These are phyloP conservation scores for Penicillium lividum DNA, from an alignment of 495 filamentous ascomycete species.

Conservation along the genomic window DNA sequence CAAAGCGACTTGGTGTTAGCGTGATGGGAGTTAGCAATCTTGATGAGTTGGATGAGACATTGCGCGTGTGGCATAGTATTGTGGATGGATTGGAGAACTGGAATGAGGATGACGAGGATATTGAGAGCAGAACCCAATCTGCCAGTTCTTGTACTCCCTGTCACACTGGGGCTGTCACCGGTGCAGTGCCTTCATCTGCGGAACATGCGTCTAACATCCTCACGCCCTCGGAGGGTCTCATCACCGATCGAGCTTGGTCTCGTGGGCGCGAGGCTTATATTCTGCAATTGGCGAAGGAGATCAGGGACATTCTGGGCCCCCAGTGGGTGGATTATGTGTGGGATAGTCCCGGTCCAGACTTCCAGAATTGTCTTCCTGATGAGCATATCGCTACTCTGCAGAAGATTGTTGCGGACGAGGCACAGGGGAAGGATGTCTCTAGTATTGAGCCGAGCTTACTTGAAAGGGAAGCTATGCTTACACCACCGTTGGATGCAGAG, in stretches of 20 bases:
- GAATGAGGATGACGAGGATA: constrained; percentile 28
- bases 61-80: constrained; percentile 76
- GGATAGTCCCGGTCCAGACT: constrained; percentile 64
- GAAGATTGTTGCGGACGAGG: constrained; percentile 8
- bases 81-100: constrained; percentile 62
- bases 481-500: constrained; percentile 36
- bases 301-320: constrained; percentile 62
- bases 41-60: constrained; percentile 77
- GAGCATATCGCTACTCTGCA: constrained; percentile 32
- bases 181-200: constrained; percentile 20
- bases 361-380: constrained; percentile 54
- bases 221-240: constrained; percentile 40
- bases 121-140: constrained; percentile 15
- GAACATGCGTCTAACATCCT: constrained; percentile 23
- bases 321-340: constrained; percentile 73
- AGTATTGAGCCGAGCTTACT: not conserved
- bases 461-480: constrained; percentile 26
- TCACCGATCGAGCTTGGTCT: constrained; percentile 61
- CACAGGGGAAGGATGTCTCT: constrained; percentile 6
- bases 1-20: constrained; percentile 61
- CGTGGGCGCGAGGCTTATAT: constrained; percentile 59
- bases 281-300: constrained; percentile 56
- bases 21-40: constrained; percentile 84
- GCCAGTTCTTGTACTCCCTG: constrained; percentile 20
- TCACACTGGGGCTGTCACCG: constrained; percentile 3